Evolutionary conservation across 2,329 filamentous ascomycete genomes (phyloP).

Genomic region (Chaetomium sp.): DNA sequence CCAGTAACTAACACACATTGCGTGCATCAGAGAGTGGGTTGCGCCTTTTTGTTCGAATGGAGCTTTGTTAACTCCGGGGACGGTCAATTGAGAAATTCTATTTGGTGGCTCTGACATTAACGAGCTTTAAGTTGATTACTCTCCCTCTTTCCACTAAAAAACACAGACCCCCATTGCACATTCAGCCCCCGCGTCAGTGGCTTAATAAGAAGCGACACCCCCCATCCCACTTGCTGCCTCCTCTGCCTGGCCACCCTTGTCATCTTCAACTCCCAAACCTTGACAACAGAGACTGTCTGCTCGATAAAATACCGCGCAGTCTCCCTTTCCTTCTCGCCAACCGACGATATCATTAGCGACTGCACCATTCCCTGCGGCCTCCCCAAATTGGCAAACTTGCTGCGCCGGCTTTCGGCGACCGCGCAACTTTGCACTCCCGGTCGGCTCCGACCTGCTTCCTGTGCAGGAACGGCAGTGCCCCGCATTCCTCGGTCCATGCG

Average conservation of each 20-base stretch:
- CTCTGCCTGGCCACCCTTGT: conserved; percentile 1
- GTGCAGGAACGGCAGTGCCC: conserved; percentile 6
- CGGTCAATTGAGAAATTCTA: conserved; percentile 8
- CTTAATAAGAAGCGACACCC: conserved; percentile 8
- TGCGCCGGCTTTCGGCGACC: conserved; percentile 6
- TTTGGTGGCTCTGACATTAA: not conserved
- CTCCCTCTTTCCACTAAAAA: not conserved
- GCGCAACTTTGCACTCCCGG: conserved; percentile 1
- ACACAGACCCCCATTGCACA: no score
- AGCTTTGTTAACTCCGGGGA: conserved; percentile 12
- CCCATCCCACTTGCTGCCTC: not conserved
- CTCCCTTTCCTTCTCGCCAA: not conserved
- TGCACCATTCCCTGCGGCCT: not conserved
- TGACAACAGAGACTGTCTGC: not conserved
- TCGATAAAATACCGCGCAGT: not conserved
- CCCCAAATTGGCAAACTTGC: not conserved
- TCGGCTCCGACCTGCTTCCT: not conserved
- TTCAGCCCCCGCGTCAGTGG: conserved; percentile 10
- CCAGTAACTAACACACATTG: not conserved
- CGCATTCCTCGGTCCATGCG: conserved; percentile 13
- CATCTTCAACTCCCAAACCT: not conserved
- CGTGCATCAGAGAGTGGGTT: conserved; percentile 14
- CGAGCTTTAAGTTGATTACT: not conserved
- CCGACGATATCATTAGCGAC: not conserved
- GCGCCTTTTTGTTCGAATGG: conserved; percentile 12